These are phyloP conservation scores for Candida buenavistaensis DNA, from an alignment of 1,139 yeast genomes.

Conservation along the genomic window DNA sequence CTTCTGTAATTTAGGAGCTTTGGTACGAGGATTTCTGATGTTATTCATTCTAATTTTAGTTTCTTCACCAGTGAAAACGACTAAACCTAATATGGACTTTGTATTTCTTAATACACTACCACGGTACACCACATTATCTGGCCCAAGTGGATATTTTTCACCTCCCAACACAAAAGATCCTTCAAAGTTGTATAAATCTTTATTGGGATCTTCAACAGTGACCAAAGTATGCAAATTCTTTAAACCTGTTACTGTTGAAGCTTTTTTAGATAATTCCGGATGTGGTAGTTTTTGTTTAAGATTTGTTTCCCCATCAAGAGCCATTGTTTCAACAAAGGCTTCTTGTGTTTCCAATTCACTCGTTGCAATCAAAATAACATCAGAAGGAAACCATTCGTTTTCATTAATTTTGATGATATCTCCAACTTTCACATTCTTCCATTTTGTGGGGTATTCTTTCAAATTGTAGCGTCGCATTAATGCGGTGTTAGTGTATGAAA, in stretches of 20 bases:
- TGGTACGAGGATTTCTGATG: constrained; percentile 81
- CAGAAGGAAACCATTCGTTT: constrained; percentile 95
- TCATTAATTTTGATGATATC: constrained; percentile 70
- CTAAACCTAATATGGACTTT: constrained; percentile 68
- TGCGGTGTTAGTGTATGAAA: constrained; percentile 22
- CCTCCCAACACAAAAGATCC: constrained; percentile 44
- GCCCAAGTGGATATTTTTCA: constrained; percentile 59
- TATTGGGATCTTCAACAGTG: constrained; percentile 86
- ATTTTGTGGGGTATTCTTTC: constrained; percentile 40
- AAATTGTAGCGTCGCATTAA: constrained; percentile 34
- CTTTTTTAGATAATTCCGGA: constrained; percentile 52
- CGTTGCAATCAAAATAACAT: constrained; percentile 68
- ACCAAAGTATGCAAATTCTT: constrained; percentile 51
- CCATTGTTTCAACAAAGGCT: constrained; percentile 93
- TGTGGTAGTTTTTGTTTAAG: constrained; percentile 74
- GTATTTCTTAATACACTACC: constrained; percentile 91
- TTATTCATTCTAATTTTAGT: constrained; percentile 96
- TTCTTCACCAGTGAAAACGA: constrained; percentile 92
- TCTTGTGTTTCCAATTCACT: constrained; percentile 64
- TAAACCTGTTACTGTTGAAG: constrained; percentile 53
- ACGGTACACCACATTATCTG: constrained; percentile 81
- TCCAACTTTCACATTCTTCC: constrained; percentile 86
- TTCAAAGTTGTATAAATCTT: constrained; percentile 88
- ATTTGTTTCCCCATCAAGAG: constrained; percentile 95
- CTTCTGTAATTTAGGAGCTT: constrained; percentile 87